Evolutionary conservation across 345 rosid genomes (phyloP).

Genomic region (Microcos paniculata): DNA sequence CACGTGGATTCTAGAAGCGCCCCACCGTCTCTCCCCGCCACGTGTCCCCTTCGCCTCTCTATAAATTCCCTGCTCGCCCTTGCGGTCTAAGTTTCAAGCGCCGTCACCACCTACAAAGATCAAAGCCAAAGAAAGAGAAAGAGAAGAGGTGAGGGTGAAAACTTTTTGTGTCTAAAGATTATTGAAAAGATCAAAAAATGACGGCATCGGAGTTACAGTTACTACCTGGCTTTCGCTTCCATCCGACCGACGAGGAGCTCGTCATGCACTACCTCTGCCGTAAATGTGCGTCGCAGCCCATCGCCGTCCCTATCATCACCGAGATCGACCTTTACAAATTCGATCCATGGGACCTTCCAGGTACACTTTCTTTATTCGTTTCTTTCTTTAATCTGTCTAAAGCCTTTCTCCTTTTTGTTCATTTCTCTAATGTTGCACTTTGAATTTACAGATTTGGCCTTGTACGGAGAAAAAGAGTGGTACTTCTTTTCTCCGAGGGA

Average conservation of each 20-base stretch:
- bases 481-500: constrained; percentile 90
- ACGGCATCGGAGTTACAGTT: constrained; percentile 43
- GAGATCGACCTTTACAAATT: constrained; percentile 82
- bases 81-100: constrained; percentile 61
- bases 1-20: constrained; percentile 48
- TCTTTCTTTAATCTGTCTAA: not conserved
- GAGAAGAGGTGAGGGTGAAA: not conserved
- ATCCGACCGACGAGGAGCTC: constrained; percentile 98
- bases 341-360: constrained; percentile 93
- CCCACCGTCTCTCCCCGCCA: constrained; percentile 24
- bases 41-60: constrained; percentile 34
- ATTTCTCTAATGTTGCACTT: not conserved
- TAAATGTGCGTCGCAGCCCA: constrained; percentile 68
- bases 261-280: constrained; percentile 87
- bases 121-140: not conserved
- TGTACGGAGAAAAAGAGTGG: constrained; percentile 96
- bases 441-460: constrained; percentile 50
- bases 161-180: not conserved
- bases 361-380: constrained; percentile 24
- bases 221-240: constrained; percentile 94
- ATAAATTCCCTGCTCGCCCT: constrained; percentile 49
- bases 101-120: constrained; percentile 21
- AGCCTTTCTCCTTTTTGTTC: not conserved
- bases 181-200: constrained; percentile 28
- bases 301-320: constrained; percentile 70